Evolutionary conservation across 345 rosid species (phyloP).

Genomic region (Abelmoschus esculentus): DNA sequence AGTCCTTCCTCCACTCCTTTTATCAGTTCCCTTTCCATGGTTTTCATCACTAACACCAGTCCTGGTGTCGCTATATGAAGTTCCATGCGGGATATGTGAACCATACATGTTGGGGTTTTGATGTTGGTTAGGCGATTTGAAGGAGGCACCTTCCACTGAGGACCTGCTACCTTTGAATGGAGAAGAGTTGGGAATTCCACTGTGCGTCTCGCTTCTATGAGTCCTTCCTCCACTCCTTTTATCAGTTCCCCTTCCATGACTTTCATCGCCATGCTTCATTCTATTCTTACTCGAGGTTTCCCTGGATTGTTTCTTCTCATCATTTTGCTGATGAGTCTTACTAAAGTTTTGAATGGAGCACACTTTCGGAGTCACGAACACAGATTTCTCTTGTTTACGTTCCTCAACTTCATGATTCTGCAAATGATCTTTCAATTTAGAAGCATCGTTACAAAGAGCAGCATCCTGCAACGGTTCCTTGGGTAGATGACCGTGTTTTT

Average conservation of each 20-base stretch:
- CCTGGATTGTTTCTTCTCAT: constrained; percentile 10
- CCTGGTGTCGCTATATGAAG: constrained; percentile 21
- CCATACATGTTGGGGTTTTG: not conserved
- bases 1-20: constrained; percentile 24
- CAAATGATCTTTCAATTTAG: constrained; percentile 14
- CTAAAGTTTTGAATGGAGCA: not conserved
- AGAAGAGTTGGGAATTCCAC: constrained; percentile 7
- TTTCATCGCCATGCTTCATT: not conserved
- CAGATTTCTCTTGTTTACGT: not conserved
- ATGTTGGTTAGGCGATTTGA: not conserved
- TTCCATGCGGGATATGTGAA: constrained; percentile 19
- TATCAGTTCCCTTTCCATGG: constrained; percentile 18
- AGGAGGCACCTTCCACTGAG: constrained; percentile 12
- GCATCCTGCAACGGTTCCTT: constrained; percentile 27
- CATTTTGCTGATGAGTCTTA: constrained; percentile 7
- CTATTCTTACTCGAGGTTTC: no score
- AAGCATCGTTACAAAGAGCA: constrained; percentile 33
- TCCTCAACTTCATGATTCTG: constrained; percentile 28
- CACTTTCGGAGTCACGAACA: constrained; percentile 7
- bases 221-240: constrained; percentile 23
- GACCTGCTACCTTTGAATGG: constrained; percentile 23
- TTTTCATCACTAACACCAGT: constrained; percentile 20
- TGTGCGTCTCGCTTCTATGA: constrained; percentile 21
- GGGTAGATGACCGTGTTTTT: constrained; percentile 43
- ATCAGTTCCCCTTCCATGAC: constrained; percentile 21